Conservation (phyloP, 1,284 basidiomycete genomes). For the Cryptococcus depauperatus region DNA sequence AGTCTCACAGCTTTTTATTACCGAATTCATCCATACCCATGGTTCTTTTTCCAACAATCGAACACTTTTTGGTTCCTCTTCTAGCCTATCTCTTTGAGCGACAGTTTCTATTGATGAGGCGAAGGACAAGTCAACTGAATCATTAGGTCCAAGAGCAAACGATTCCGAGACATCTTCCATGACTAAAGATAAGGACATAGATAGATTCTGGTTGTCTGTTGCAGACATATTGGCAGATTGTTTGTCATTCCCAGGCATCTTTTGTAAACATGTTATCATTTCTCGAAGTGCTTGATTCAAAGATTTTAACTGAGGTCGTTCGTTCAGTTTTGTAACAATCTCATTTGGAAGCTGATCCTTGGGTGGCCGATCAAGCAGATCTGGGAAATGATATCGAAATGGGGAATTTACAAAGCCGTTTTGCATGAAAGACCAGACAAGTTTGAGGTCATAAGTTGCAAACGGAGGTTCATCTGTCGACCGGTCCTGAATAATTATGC, state of each 20-base stretch:
- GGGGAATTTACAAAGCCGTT: constrained; percentile 29
- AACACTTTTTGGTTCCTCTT: background rate
- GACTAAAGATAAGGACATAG: background rate
- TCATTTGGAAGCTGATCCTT: constrained; percentile 9
- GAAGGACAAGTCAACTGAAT: background rate
- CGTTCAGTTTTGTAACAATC: background rate
- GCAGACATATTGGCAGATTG: background rate
- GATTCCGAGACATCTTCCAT: background rate
- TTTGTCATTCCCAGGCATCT: background rate
- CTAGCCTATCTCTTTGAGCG: constrained; percentile 5
- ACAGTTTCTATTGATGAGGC: constrained; percentile 16
- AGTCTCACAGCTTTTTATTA: constrained; percentile 9
- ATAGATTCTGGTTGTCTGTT: background rate
- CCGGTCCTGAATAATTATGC: constrained; percentile 14
- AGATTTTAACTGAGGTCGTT: background rate
- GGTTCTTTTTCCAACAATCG: constrained; percentile 18
- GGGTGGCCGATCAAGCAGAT: constrained; percentile 13
- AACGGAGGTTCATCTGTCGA: constrained; percentile 17
- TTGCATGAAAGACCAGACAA: constrained; percentile 37
- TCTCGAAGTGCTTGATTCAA: background rate
- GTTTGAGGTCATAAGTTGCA: constrained; percentile 33
- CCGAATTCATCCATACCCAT: constrained; percentile 23
- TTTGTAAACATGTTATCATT: background rate
- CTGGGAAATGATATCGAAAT: constrained; percentile 29
- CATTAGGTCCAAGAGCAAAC: background rate